These are phyloP conservation scores for Grosmannia penicillata DNA, from an alignment of 2,329 filamentous ascomycete species.

Conservation along the genomic window DNA sequence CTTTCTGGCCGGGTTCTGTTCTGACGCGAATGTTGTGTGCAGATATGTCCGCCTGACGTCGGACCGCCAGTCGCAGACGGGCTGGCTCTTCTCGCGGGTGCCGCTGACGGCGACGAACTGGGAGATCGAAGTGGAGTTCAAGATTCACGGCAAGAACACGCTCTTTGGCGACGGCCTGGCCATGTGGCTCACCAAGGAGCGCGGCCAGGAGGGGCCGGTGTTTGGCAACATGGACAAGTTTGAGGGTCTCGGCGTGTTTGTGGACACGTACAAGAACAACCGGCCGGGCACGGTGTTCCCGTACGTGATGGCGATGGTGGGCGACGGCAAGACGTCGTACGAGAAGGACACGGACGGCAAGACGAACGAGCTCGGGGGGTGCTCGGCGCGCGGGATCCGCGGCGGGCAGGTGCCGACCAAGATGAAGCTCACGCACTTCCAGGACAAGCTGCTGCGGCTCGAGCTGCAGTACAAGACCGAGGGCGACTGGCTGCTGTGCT, in stretches of 20 bases:
- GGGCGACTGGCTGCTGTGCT: constrained; percentile 80
- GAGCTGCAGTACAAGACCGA: constrained; percentile 91
- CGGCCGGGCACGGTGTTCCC: constrained; percentile 89
- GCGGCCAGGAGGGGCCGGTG: constrained; percentile 63
- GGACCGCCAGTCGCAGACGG: constrained; percentile 77
- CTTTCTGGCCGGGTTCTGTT: neutral
- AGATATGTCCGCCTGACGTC: constrained; percentile 89
- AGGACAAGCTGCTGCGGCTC: constrained; percentile 80
- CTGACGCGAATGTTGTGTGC: constrained; percentile 2
- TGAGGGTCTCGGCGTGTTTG: constrained; percentile 86
- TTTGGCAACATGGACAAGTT: constrained; percentile 84
- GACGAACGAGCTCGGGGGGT: constrained; percentile 80
- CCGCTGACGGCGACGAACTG: constrained; percentile 96
- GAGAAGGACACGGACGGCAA: constrained; percentile 94
- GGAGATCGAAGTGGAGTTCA: constrained; percentile 95
- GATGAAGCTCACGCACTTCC: constrained; percentile 84
- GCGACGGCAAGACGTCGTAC: constrained; percentile 77
- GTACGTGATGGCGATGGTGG: constrained; percentile 96
- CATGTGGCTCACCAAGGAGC: constrained; percentile 94
- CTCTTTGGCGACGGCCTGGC: constrained; percentile 94
- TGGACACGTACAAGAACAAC: constrained; percentile 99
- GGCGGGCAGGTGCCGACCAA: constrained; percentile 69
- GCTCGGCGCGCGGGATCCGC: constrained; percentile 84
- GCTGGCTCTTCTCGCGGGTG: constrained; percentile 88
- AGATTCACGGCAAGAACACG: constrained; percentile 75